phyloP scores from a whole-genome alignment of 1,284 basidiomycete genomes.

The Sanguinoderma infundibulare region DNA sequence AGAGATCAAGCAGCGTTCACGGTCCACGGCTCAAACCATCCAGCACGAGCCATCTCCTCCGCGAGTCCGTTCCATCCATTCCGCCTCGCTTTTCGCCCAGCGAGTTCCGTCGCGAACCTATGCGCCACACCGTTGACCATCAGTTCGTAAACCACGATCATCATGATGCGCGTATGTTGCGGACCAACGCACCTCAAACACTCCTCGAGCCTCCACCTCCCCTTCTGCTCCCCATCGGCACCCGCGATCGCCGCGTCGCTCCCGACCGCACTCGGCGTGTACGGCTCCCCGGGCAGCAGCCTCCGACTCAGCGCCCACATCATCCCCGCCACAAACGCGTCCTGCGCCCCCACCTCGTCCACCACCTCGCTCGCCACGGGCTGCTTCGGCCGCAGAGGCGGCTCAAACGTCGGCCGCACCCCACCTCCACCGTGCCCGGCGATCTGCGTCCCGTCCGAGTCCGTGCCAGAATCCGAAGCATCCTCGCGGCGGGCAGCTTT shows the following conservation, averaged over 20 bases:
- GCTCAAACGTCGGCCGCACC: slow-evolving; percentile 1
- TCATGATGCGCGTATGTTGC: background rate
- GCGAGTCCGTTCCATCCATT: slow-evolving; percentile 67
- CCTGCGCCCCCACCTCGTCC: slow-evolving; percentile 77
- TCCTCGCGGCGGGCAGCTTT: slow-evolving; percentile 39
- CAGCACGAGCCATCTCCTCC: slow-evolving; percentile 71
- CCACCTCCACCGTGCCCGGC: slow-evolving; percentile 28
- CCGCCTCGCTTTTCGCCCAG: slow-evolving; percentile 68
- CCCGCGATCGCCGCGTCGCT: slow-evolving; percentile 38
- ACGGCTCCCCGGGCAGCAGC: slow-evolving; percentile 70
- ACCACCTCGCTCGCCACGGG: slow-evolving; percentile 42
- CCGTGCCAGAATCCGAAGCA: slow-evolving; percentile 52
- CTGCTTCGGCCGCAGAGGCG: background rate
- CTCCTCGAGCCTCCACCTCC: slow-evolving; percentile 75
- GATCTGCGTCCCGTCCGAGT: slow-evolving; percentile 63
- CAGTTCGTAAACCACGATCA: background rate
- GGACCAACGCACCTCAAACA: slow-evolving; percentile 61
- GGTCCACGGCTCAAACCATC: slow-evolving; percentile 60
- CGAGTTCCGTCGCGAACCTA: slow-evolving; percentile 79
- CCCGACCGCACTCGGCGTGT: slow-evolving; percentile 58
- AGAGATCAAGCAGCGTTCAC: background rate
- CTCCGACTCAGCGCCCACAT: slow-evolving; percentile 72
- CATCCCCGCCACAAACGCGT: slow-evolving; percentile 83
- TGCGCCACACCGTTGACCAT: background rate
- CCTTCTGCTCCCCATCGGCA: slow-evolving; percentile 42